Evolutionary conservation across 176 grass and related monocot species (phyloP), one percentile per base, ranked within the genome.

Genomic region (Oryza brachyantha): DNA sequence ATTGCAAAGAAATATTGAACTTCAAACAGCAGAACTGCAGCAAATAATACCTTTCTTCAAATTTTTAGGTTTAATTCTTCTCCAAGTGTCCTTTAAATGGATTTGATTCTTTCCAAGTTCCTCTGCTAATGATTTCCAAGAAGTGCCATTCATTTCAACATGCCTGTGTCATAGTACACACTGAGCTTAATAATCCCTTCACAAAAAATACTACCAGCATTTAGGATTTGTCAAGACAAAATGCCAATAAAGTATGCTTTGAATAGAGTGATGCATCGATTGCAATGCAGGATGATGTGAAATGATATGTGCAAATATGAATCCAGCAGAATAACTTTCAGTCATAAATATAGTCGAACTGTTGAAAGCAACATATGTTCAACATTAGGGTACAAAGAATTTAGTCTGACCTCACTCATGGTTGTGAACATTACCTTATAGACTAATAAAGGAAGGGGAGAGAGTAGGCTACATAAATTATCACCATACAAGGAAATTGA

Each of bases 41-140:
- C 9, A 24, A 71, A 5, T 62, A 10, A 14, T 17, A 94, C 94
- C 91, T 82, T 12, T 88, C 50, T 50, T 97, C 24, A 72, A 37
- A 21, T 92, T 88, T 52, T 61, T 68, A 69, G 14, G 42, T 74
- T 86, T 92, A 7, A 88, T 88, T 54, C 85, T 84, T 74, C 94
- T 86, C 87, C 89, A 97, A 76, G 76, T 42, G 86, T 97, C 94
- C 90, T 97, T 97, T 68, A 97, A 72, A 79, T 89, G 87, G 11
- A 83, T 38, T 13, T 64, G 14, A 35, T 81, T 84, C 79, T 82
- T 94, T 8, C 71, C 74, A 88, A 92, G 66, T 73, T 90, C n/a
- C 4, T 3, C 24, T 75, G 89, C 91, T 71, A 94, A 72, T 68
- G 3, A 72, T 77, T 55, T 85, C 91, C 89, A 97, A 5, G 69